Conservation (phyloP, 805 yeast genomes). For the Hanseniaspora lachancei region DNA sequence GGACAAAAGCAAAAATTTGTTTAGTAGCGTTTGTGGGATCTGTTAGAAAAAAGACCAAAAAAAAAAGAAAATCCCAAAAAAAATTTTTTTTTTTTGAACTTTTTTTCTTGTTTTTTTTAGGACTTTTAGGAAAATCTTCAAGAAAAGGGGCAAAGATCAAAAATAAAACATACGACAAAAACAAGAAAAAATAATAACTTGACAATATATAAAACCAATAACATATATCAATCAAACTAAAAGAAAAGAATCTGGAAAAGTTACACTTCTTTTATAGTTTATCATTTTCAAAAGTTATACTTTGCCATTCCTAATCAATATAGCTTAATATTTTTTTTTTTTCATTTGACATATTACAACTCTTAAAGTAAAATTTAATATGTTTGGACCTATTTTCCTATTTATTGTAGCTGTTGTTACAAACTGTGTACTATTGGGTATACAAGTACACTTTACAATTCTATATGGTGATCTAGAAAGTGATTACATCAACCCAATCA, state of each 20-base stretch:
- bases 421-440: conserved; percentile 76
- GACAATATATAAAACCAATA: neutral
- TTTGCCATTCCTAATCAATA: too few species aligned
- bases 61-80: neutral
- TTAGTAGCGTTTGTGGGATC: too few species aligned
- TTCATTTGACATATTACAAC: neutral
- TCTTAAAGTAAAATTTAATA: conserved; percentile 4
- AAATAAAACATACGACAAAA: too few species aligned
- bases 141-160: too few species aligned
- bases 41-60: too few species aligned
- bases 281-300: too few species aligned
- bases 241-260: too few species aligned
- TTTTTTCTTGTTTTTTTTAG: neutral
- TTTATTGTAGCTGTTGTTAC: conserved; percentile 67
- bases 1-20: too few species aligned
- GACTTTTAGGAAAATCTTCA: too few species aligned
- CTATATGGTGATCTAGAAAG: conserved; percentile 90
- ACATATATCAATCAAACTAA: neutral
- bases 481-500: conserved; percentile 95
- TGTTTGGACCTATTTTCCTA: conserved; percentile 29
- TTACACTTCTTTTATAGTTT: too few species aligned
- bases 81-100: neutral
- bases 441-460: conserved; percentile 89
- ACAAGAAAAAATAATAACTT: too few species aligned
- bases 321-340: neutral